Evolutionary conservation across 306 rosid genomes (phyloP), one percentile per base, ranked within the genome.

Genomic region (Prunus salicina): DNA sequence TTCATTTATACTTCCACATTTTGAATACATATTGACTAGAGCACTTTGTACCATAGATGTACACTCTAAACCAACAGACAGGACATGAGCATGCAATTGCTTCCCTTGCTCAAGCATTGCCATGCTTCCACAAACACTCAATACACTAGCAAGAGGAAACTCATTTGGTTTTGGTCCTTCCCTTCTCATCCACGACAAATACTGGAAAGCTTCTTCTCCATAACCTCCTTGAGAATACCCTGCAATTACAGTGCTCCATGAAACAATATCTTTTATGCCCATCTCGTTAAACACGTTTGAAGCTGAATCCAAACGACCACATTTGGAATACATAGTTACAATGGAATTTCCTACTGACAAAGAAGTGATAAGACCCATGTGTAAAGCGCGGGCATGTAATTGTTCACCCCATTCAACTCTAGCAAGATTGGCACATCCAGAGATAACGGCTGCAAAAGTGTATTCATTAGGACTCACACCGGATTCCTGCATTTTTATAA

Each of bases 231-330:
- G 98, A 88, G 90, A 88, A 85, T 89, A 91, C 30, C 89, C 88
- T 10, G 85, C 86, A 82, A 89, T 87, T 75, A 91, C 83, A 80
- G 94, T 91, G 89, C 91, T 93, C 98, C 96, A 93, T 64, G 98
- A 87, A 81, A 93, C 82, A 81, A 93, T 73, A 76, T 93, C 96
- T 82, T 68, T 93, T 73, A 73, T 78, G 67, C 71, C 71, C 87
- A 91, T 82, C 74, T 73, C 82, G 71, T 72, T 68, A 85, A 93
- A 91, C 73, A 87, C 72, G 11, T 49, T 2, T 11, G 93, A 91
- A 85, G 93, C 92, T 45, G 86, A 87, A 43, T 46, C 69, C 47
- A 93, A 73, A 71, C 79, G 77, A 73, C 93, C 96, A 57, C 93
- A 89, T 80, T 80, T 87, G 46, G 92, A 83, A 84, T 93, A 93